Base-by-base conservation (phyloP, 1,284 basidiomycete genomes). In the Wallemia ichthyophaga region DNA sequence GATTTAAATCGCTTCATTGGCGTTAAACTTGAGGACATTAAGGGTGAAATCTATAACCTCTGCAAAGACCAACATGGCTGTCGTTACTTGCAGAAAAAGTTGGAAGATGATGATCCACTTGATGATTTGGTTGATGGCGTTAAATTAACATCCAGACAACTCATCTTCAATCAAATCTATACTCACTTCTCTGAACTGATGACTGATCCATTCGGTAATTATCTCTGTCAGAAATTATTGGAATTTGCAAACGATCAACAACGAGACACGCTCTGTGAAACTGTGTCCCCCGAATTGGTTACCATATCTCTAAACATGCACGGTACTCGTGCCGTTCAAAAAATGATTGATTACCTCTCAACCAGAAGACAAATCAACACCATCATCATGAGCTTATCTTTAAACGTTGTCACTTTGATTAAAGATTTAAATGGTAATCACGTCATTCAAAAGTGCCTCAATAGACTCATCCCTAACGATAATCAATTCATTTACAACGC, bases 401-500 rank as follows among this genome's bases (percentile, higher is more conserved):
- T 95, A 65, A 92, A 95, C 70, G 94, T 99, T 65, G 94, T 99
- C 32, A 91, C 92, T 62, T 78, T 99, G 63, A 99, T 99, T 81
- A 99, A 98, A 77, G 92, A 99, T 70, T 75, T 99, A 65, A 98
- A 99, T 70, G 94, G 94, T 60, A 98, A 99, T 70, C 94, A 99
- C 68, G 94, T 98, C 68, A 95, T 98, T 65, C 94, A 99, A 72
- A 99, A 99, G 73, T 99, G 94, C 71, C 73, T 98, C 65, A 98
- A 99, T 76, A 89, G 94, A 71, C 75, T 99, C 61, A 83, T 84
- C 27, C 86, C 94, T 0, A 92, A 96, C 68, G 94, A 99, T 71
- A 98, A 98, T 71, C 91, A 89, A 81, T 99, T 98, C 73, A 98
- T 99, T 67, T 99, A 98, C 74, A 96, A 98, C 66, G 94, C 94